Percentiles rank a stretch among this genome's conserved stretches.
Evolutionary conservation across 164 flowering plant genomes (phyloP).

Genomic region (Magnolia officinalis): DNA sequence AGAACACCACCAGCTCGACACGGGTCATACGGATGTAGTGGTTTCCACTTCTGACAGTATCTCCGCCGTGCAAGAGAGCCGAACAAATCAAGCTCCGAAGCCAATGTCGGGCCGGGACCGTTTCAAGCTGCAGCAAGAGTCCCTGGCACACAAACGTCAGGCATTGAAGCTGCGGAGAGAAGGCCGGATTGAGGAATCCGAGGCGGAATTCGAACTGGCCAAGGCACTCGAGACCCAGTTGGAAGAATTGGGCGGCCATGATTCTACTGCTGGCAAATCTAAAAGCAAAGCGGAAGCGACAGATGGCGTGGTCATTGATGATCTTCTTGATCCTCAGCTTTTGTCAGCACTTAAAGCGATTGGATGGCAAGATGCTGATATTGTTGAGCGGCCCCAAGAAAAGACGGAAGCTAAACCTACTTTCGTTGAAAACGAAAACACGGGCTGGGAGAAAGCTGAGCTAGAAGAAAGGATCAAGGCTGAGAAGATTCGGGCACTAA

Average conservation of each 20-base stretch:
- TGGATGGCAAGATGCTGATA: constrained; percentile 46
- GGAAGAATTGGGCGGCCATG: constrained; percentile 44
- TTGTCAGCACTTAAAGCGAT: constrained; percentile 75
- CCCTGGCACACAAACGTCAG: constrained; percentile 79
- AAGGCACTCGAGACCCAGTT: constrained; percentile 74
- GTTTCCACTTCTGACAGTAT: constrained; percentile 24
- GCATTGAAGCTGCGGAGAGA: constrained; percentile 85
- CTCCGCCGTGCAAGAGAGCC: constrained; percentile 3
- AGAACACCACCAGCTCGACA: constrained; percentile 19
- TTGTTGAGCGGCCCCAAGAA: constrained; percentile 22
- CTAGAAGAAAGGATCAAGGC: constrained; percentile 73
- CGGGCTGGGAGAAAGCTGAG: constrained; percentile 40
- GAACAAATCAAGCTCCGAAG: constrained; percentile 33
- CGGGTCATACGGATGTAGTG: constrained; percentile 12
- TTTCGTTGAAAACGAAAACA: constrained; percentile 17
- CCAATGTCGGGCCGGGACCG: constrained; percentile 72
- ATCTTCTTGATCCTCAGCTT: constrained; percentile 90
- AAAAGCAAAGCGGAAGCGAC: constrained; percentile 21
- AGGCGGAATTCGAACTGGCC: constrained; percentile 76
- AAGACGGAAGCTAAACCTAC: constrained; percentile 28
- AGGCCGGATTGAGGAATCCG: constrained; percentile 78
- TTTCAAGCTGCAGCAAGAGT: constrained; percentile 86
- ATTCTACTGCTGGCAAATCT: constrained; percentile 17
- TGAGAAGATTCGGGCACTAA: constrained; percentile 78
- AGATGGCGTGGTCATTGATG: constrained; percentile 59